Evolutionary conservation across 345 rosid species (phyloP).

Genomic region (Trapa bicornis): DNA sequence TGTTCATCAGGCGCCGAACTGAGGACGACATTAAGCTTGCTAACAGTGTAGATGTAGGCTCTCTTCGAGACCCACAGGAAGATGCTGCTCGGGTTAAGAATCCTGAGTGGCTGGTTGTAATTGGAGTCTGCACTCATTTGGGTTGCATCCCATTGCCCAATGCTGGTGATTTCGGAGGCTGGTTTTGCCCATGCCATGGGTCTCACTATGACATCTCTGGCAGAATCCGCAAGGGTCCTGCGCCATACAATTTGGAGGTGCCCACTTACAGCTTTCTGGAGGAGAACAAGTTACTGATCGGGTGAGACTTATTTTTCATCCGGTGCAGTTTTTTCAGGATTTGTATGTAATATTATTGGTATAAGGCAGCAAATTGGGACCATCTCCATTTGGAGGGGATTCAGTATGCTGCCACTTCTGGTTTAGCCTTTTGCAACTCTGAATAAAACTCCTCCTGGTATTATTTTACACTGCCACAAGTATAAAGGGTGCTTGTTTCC

Average conservation of each 20-base stretch:
- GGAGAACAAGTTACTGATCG: conserved; percentile 39
- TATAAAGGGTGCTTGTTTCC: no score
- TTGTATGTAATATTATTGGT: background rate
- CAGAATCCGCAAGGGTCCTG: conserved; percentile 55
- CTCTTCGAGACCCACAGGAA: conserved; percentile 52
- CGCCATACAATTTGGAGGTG: conserved; percentile 52
- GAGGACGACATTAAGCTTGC: conserved; percentile 46
- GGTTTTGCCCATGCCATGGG: conserved; percentile 65
- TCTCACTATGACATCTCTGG: conserved; percentile 58
- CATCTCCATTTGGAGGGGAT: background rate
- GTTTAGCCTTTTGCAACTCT: no score
- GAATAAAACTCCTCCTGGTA: no score
- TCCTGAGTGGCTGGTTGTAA: conserved; percentile 52
- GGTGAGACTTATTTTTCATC: conserved; percentile 17
- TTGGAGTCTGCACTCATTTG: conserved; percentile 57
- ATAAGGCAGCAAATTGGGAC: conserved; percentile 5
- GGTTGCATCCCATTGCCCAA: conserved; percentile 58
- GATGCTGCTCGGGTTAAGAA: conserved; percentile 43
- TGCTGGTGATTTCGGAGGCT: conserved; percentile 55
- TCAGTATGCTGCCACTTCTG: conserved; percentile 5
- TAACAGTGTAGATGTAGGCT: conserved; percentile 38
- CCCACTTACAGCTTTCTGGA: conserved; percentile 54
- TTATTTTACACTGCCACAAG: no score
- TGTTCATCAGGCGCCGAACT: conserved; percentile 50
- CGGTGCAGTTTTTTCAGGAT: conserved; percentile 8